phyloP scores from a whole-genome alignment of 805 yeast species.

The Jamesozyma lodderae region DNA sequence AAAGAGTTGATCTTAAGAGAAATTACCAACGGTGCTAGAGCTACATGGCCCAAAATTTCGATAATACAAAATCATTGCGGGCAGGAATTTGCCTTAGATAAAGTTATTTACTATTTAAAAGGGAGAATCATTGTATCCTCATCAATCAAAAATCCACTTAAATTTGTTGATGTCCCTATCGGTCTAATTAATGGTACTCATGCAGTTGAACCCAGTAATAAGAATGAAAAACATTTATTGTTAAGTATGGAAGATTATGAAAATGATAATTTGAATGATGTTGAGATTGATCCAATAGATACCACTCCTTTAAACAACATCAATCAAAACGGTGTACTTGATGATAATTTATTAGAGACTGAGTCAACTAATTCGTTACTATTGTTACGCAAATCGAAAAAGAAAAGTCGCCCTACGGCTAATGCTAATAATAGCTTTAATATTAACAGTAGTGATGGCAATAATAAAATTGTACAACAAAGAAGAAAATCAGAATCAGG shows the following conservation, averaged over 20 bases:
- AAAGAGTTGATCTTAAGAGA: slow-evolving; percentile 56
- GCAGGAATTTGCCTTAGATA: slow-evolving; percentile 79
- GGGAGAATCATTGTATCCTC: slow-evolving; percentile 44
- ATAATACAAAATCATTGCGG: slow-evolving; percentile 82
- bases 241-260: no score
- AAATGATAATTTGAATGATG: slow-evolving; percentile 5
- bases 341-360: slow-evolving; percentile 24
- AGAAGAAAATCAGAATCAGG: slow-evolving; percentile 22
- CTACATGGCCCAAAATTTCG: slow-evolving; percentile 87
- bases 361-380: slow-evolving; percentile 19
- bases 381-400: slow-evolving; percentile 18
- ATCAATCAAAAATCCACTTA: slow-evolving; percentile 21
- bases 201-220: background rate
- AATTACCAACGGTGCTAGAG: slow-evolving; percentile 71
- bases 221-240: background rate
- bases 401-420: no score
- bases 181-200: slow-evolving; percentile 15
- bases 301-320: no score
- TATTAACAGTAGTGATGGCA: background rate
- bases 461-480: background rate
- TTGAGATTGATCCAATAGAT: background rate
- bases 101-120: slow-evolving; percentile 55
- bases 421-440: no score
- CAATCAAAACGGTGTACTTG: slow-evolving; percentile 12
- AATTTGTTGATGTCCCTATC: slow-evolving; percentile 16